Evolutionary conservation across 2,329 filamentous ascomycete genomes (phyloP).

Genomic region (Colletotrichum sp.): DNA sequence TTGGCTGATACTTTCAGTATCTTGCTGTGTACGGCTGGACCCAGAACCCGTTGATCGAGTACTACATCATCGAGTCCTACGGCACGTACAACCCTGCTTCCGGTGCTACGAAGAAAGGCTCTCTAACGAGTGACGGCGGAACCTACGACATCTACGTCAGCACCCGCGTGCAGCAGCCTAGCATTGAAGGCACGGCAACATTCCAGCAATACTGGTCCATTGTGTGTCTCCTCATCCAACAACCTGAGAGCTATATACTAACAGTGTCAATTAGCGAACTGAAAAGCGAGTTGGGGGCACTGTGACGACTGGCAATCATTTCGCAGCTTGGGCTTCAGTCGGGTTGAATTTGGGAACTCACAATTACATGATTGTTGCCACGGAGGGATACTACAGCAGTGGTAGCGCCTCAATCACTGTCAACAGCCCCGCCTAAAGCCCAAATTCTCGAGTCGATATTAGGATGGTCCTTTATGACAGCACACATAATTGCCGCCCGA

Average conservation of each 20-base stretch:
- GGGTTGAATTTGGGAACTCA: conserved; percentile 52
- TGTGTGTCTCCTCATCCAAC: conserved; percentile 30
- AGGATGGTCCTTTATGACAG: not conserved
- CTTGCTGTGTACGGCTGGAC: conserved; percentile 52
- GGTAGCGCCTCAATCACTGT: conserved; percentile 5
- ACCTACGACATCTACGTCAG: conserved; percentile 41
- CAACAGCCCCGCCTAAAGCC: not conserved
- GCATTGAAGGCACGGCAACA: conserved; percentile 51
- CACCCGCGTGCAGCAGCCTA: conserved; percentile 44
- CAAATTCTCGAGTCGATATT: not conserved
- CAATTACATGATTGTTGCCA: conserved; percentile 53
- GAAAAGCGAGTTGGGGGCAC: conserved; percentile 52
- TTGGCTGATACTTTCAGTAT: conserved; percentile 34
- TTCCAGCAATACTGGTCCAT: conserved; percentile 60
- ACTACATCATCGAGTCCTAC: conserved; percentile 47
- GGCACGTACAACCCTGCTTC: conserved; percentile 47
- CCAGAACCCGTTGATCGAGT: conserved; percentile 41
- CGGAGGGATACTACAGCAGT: conserved; percentile 11
- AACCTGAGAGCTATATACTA: conserved; percentile 24
- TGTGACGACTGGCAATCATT: conserved; percentile 57
- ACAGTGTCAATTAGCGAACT: conserved; percentile 29
- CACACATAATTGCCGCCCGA: not conserved
- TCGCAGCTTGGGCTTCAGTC: conserved; percentile 53
- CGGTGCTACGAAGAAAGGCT: conserved; percentile 35
- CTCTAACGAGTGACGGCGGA: conserved; percentile 36